Evolutionary conservation across 805 yeast genomes (phyloP), one percentile per base, ranked within the genome.

Genomic region (Barnettozyma siamensis): DNA sequence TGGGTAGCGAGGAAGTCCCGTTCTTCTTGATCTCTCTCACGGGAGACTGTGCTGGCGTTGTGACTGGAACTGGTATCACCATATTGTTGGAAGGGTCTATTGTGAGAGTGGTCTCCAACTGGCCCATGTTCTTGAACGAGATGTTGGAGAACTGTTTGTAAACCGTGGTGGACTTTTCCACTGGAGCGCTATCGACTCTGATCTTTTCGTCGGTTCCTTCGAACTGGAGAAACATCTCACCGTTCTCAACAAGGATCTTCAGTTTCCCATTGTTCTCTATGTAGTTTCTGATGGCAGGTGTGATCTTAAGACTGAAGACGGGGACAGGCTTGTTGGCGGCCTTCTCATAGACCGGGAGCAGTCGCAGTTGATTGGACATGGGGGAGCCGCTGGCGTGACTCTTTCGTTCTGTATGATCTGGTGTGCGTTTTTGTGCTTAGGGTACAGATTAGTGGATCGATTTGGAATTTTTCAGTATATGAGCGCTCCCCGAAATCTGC

Each of bases 61-160:
- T 5, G 7, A 7, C n/a, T 7, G 38, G 8, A 8, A 19, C 40
- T 20, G 37, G 45, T 17, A 27, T 17, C 2, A 11, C 16, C 3
- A 33, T 16, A 5, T 17, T 37, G 19, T 20, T 13, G 3, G 41
- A 23, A 9, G 35, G 38, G 24, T 29, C 31, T 12, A 41, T n/a
- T 11, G 23, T 16, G 2, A 37, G 24, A 1, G 19, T 3, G 4
- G 24, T 20, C 9, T 32, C 24, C 17, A 51, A 42, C 0, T 33
- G 8, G 3, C 58, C 58, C n/a, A 55, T 36, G 28, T 44, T 47
- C 38, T 50, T 51, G 42, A 50, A 51, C 3, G 55, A 43, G 2
- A 53, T 37, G 13, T 33, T 38, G 5, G 57, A 49, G 24, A 55
- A 46, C 38, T 54, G 55, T 32, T 48, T 50, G 40, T 47, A 57